Evolutionary conservation across 192 early-diverging fungal genomes (phyloP).

Genomic region (Coemansia sp.): DNA sequence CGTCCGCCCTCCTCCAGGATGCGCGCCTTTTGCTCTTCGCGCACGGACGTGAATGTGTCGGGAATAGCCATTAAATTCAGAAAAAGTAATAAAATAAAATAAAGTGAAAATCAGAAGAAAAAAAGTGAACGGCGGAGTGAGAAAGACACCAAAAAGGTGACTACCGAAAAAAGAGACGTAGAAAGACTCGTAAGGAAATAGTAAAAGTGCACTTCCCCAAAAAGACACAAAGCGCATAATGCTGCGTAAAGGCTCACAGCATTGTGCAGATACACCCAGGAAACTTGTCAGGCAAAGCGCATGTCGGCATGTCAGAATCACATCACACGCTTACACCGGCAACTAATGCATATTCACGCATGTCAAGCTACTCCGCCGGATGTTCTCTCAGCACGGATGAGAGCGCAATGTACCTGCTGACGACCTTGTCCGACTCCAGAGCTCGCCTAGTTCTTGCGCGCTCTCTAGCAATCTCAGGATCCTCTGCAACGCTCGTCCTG

Average conservation of each 20-base stretch:
- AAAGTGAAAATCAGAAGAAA: not conserved
- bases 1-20: conserved; percentile 42
- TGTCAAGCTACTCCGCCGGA: not conserved
- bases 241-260: not conserved
- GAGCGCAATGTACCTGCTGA: conserved; percentile 24
- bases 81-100: conserved; percentile 3
- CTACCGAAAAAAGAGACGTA: not conserved
- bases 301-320: not conserved
- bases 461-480: conserved; percentile 5
- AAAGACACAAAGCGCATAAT: conserved; percentile 3
- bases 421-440: conserved; percentile 26
- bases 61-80: conserved; percentile 15
- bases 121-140: conserved; percentile 6
- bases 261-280: not conserved
- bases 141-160: not conserved
- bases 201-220: not conserved
- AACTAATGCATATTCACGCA: not conserved
- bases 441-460: conserved; percentile 17
- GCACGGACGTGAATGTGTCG: conserved; percentile 16
- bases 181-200: not conserved
- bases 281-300: too few relatives aligned
- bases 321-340: not conserved
- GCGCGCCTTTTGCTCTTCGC: conserved; percentile 41
- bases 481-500: conserved; percentile 16
- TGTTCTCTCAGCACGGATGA: not conserved